Conservation (phyloP, 257 asterid genomes). For the Hygrophila difformis region DNA sequence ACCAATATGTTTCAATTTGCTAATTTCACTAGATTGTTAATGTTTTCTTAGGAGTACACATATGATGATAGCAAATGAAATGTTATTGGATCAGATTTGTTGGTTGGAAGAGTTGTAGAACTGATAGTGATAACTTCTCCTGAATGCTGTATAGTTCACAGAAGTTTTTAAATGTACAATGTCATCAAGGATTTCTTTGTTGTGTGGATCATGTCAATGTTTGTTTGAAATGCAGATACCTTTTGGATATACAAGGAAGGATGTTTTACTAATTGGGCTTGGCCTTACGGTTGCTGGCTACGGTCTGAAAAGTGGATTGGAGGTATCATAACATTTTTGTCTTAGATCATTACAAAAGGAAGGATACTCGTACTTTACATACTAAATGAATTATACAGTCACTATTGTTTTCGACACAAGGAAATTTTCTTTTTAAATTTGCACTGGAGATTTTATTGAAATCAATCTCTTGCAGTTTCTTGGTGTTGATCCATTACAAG, state of each 20-base stretch:
- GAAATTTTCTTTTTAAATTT: neutral
- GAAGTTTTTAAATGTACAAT: slow-evolving; percentile 1
- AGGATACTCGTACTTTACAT: slow-evolving; percentile 1
- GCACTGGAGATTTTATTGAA: slow-evolving; percentile 16
- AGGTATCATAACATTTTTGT: slow-evolving; percentile 34
- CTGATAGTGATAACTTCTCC: neutral
- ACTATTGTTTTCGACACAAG: neutral
- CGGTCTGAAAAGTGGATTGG: slow-evolving; percentile 79
- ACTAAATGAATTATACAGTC: no score
- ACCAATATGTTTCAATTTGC: neutral
- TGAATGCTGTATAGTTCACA: neutral
- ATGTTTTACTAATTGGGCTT: slow-evolving; percentile 77
- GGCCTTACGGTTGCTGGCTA: slow-evolving; percentile 62
- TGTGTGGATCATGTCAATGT: no score
- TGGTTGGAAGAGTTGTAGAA: no score
- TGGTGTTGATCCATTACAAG: slow-evolving; percentile 86
- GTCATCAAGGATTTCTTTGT: slow-evolving; percentile 2
- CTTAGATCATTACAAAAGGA: neutral
- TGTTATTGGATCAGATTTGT: neutral
- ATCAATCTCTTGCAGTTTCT: slow-evolving; percentile 52
- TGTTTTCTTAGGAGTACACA: no score
- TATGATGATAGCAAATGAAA: no score
- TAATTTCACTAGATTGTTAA: slow-evolving; percentile 1
- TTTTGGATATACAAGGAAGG: slow-evolving; percentile 93
- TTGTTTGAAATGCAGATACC: slow-evolving; percentile 46